phyloP scores from a whole-genome alignment of 2,329 filamentous ascomycete genomes.

The Onygenales sp. region DNA sequence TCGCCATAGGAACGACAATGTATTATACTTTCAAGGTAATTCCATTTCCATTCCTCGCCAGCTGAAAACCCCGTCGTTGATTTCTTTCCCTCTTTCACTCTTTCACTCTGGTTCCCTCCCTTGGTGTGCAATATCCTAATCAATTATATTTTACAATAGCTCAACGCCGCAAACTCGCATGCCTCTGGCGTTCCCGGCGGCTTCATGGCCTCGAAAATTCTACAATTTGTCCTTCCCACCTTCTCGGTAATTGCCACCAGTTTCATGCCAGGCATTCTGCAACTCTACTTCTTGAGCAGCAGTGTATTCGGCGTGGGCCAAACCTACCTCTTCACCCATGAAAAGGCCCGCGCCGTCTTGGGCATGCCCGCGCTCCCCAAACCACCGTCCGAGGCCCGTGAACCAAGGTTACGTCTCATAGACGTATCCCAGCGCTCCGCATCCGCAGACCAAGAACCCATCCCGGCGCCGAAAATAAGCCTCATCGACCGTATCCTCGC shows the following conservation, averaged over 20 bases:
- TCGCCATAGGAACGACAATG: conserved; percentile 48
- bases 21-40: conserved; percentile 51
- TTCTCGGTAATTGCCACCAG: conserved; percentile 46
- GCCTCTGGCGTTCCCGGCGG: neutral
- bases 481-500: conserved; percentile 29
- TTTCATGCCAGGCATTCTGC: conserved; percentile 48
- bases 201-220: conserved; percentile 14
- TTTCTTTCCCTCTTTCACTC: neutral
- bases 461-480: conserved; percentile 13
- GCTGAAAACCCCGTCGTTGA: neutral
- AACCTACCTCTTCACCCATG: conserved; percentile 33
- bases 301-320: conserved; percentile 34
- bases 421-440: conserved; percentile 8
- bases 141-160: too few species aligned
- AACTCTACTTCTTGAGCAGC: conserved; percentile 51
- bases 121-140: too few species aligned
- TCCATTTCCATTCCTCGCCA: conserved; percentile 5
- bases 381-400: neutral
- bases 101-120: too few species aligned
- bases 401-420: conserved; percentile 1
- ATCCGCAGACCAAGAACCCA: conserved; percentile 5
- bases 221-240: conserved; percentile 41
- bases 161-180: neutral
- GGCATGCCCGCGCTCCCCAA: conserved; percentile 17
- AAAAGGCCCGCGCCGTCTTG: conserved; percentile 19